Evolutionary conservation across 352 stramenopile species (phyloP), one percentile per base, ranked within the genome.

Genomic region (Phytophthora nicotianae): DNA sequence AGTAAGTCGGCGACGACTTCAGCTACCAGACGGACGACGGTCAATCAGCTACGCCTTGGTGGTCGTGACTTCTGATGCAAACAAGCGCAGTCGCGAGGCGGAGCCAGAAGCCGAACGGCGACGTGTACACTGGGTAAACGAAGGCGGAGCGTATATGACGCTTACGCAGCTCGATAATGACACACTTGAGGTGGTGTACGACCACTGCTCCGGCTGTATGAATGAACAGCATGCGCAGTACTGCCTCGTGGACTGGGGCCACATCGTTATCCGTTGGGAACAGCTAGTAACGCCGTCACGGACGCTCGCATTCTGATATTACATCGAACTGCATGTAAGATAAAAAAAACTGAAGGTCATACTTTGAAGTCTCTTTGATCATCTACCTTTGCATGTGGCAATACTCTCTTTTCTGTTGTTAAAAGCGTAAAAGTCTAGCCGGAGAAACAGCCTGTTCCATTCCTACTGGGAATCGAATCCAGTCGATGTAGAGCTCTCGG

Each of bases 251-350:
- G 65, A 89, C 38, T 83, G 70, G 52, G 71, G 77, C 13, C 70
- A 73, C 46, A 81, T 89, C 19, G 72, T 81, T 52, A 75, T 82
- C 38, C 75, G 79, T 9, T 89, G 79, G 79, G 79, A 89, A 55
- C 75, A 87, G 50, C 38, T 82, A 11, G 77, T 87, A 23, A 70
- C 78, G 7, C 79, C 79, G 13, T 73, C 74, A 4, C 73, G 65
- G 21, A 52, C 81, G 56, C 76, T 88, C 19, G 52, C 40, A 3
- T 55, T 59, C 5, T 76, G 48, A 72, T 9, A 9, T 23, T 50
- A 24, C 13, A 33, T 33, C 27, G 8, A 33, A 16, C 23, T 40
- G 23, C 24, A 24, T 63, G 55, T 63, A 63, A 20, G 45, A 63
- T 63, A 63, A 37, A 56, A 5, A n/a, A 42, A 56, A 55, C n/a